A percentile compares a stretch with the other conserved stretches of the same genome.
These are phyloP conservation scores for Pulveroboletus ravenelii DNA, from an alignment of 768 basidiomycete species.

Conservation along the genomic window DNA sequence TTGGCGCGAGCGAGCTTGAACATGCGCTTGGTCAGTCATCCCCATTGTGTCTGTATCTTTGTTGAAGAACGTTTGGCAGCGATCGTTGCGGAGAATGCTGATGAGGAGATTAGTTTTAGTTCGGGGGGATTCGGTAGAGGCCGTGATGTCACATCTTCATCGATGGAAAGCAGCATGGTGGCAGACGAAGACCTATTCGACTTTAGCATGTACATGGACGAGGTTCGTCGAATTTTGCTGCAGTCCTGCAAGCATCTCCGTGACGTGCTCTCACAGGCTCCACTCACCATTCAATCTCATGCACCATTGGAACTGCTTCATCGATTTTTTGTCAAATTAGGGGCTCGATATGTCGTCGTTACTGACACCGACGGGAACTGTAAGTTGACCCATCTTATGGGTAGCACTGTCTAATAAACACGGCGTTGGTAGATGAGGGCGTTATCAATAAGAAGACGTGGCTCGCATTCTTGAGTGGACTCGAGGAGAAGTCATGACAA, in stretches of 20 bases:
- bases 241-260: neutral
- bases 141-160: slow-evolving; percentile 48
- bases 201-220: slow-evolving; percentile 87
- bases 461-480: slow-evolving; percentile 77
- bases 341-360: slow-evolving; percentile 85
- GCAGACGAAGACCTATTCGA: slow-evolving; percentile 57
- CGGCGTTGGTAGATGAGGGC: slow-evolving; percentile 61
- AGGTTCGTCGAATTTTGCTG: slow-evolving; percentile 41
- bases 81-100: slow-evolving; percentile 69
- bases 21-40: slow-evolving; percentile 73
- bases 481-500: slow-evolving; percentile 53
- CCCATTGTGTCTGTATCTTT: neutral
- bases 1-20: slow-evolving; percentile 89
- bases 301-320: slow-evolving; percentile 91
- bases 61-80: slow-evolving; percentile 37
- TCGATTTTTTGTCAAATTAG: slow-evolving; percentile 91
- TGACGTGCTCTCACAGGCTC: slow-evolving; percentile 51
- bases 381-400: slow-evolving; percentile 33
- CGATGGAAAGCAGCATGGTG: slow-evolving; percentile 36
- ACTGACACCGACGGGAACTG: slow-evolving; percentile 80
- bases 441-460: slow-evolving; percentile 93
- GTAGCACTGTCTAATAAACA: neutral
- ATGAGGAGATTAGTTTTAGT: slow-evolving; percentile 65
- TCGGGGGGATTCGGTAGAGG: slow-evolving; percentile 37
- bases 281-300: slow-evolving; percentile 76